Base-by-base conservation (phyloP, 768 basidiomycete genomes). In the Flagelloscypha sp. region DNA sequence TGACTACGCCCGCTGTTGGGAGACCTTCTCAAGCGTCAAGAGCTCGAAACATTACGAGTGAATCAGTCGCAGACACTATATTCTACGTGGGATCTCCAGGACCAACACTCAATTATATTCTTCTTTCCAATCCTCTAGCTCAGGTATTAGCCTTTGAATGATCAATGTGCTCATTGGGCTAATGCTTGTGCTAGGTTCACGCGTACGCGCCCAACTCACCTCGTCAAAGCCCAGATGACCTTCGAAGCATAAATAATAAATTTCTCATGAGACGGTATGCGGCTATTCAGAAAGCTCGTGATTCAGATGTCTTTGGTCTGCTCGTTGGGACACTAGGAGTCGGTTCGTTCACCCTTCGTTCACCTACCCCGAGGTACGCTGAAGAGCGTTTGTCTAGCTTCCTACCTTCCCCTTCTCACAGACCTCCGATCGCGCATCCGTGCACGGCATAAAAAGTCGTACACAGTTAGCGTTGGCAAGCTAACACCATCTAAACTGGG, bases 401-500 rank as follows among this genome's bases (percentile, higher is more conserved):
- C 81, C 0, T 97, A 97, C 45, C 73, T 93, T 1, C 81, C 88
- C 1, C 67, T 97, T 4, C 84, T 99, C 40, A 66, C 71, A 0
- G 79, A 87, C 46, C 68, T 98, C n/a, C 82, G 94, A 5, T 52
- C 61, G 11, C 61, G 83, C 7, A 70, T 98, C 33, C 54, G 67
- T 1, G 66, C 64, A 24, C 68, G 76, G 1, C 74, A 71, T 41
- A 94, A 93, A 62, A 98, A 98, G 55, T 77, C 76, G 42, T 99
- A 98, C 58, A 97, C 94, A 2, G 76, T 99, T 46, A 85, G 79
- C 35, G 93, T 99, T 0, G 94, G 95, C 24, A 90, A 94, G 57
- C 72, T 95, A 30, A 95, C 88, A 47, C 93, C 95, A 0, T 74
- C 90, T 6, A 98, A 98, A 50, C 70, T 98, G 15, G 94, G 81